phyloP scores from a whole-genome alignment of 306 rosid species.

The peach (Prunus persica) region DNA sequence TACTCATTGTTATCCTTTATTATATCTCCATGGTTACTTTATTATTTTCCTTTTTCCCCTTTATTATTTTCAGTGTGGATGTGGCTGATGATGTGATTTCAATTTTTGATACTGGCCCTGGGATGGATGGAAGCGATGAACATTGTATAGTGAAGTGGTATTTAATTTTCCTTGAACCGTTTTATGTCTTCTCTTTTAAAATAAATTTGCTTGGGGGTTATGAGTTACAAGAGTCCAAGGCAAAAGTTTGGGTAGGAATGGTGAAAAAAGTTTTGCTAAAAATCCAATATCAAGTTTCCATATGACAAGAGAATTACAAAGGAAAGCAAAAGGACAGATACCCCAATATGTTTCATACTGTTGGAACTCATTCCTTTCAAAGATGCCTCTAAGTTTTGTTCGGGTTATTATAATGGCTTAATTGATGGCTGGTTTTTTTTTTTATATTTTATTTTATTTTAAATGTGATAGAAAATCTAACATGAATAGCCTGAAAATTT shows the following conservation, averaged over 20 bases:
- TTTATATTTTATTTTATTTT: too few species aligned
- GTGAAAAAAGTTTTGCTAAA: background rate
- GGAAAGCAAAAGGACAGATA: background rate
- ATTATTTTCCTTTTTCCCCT: background rate
- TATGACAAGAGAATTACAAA: background rate
- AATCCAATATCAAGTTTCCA: background rate
- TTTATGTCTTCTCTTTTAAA: background rate
- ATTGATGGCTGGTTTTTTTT: background rate
- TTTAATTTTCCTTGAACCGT: background rate
- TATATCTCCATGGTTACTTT: background rate
- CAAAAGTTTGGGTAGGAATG: background rate
- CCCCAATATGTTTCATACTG: background rate
- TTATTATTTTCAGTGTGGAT: slow-evolving; percentile 44
- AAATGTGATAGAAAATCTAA: too few species aligned
- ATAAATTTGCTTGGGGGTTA: background rate
- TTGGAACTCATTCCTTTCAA: background rate
- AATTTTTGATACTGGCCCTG: slow-evolving; percentile 64
- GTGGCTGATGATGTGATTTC: slow-evolving; percentile 27
- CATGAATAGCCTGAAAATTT: too few species aligned
- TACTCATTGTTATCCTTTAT: background rate
- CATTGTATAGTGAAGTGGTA: slow-evolving; percentile 60
- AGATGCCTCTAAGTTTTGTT: background rate
- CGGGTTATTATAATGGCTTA: background rate
- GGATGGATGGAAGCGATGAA: slow-evolving; percentile 62
- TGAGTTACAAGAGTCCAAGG: background rate